These are phyloP conservation scores for Backusella macrospora DNA, from an alignment of 192 early-diverging fungal genomes.

Conservation along the genomic window DNA sequence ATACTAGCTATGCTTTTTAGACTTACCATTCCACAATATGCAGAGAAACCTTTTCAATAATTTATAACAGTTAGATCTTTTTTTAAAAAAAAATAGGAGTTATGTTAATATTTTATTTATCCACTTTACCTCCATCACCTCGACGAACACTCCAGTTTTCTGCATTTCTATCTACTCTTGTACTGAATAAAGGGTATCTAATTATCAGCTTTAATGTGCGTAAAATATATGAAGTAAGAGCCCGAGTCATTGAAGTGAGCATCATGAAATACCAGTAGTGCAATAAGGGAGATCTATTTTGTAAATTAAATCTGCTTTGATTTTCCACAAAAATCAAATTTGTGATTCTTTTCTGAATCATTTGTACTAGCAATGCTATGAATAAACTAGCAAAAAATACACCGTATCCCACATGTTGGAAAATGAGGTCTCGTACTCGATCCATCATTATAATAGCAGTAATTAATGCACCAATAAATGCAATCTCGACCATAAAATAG, in stretches of 20 bases:
- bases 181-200: slow-evolving; percentile 39
- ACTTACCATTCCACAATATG: slow-evolving; percentile 44
- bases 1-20: not conserved
- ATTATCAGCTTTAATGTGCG: slow-evolving; percentile 36
- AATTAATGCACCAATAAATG: slow-evolving; percentile 34
- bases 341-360: slow-evolving; percentile 41
- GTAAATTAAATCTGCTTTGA: slow-evolving; percentile 21
- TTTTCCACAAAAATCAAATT: slow-evolving; percentile 32
- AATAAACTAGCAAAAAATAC: slow-evolving; percentile 43
- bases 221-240: slow-evolving; percentile 39
- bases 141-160: slow-evolving; percentile 44
- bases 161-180: slow-evolving; percentile 41
- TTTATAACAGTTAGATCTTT: not conserved
- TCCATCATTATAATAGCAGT: slow-evolving; percentile 26
- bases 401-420: slow-evolving; percentile 27
- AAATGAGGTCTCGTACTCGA: slow-evolving; percentile 22
- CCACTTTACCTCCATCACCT: slow-evolving; percentile 37
- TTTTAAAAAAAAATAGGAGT: not conserved
- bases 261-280: slow-evolving; percentile 46
- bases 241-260: slow-evolving; percentile 42
- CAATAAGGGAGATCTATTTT: slow-evolving; percentile 33
- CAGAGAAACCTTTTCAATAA: slow-evolving; percentile 26
- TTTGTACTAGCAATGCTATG: slow-evolving; percentile 36
- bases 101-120: not conserved
- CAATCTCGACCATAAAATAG: slow-evolving; percentile 40